phyloP scores from a whole-genome alignment of 208 protist genomes.

The Zelonia costaricensis region DNA sequence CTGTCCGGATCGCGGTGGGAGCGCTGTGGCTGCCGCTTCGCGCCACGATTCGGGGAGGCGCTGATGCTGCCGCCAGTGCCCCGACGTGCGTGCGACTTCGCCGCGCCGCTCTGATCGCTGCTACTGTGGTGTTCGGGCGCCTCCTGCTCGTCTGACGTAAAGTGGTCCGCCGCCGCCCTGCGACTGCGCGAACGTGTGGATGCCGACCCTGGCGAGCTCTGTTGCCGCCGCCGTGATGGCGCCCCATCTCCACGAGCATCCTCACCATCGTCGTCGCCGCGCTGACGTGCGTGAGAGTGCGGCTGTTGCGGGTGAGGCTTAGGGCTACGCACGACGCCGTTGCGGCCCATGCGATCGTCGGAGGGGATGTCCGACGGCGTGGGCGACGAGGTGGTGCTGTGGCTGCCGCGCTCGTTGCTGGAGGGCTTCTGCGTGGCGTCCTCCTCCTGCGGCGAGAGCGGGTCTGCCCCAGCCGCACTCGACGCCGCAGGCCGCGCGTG shows the following conservation, averaged over 20 bases:
- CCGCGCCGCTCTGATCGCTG: background rate
- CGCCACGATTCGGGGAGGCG: background rate
- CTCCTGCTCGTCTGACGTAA: background rate
- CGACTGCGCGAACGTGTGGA: background rate
- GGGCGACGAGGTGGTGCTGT: constrained; percentile 16
- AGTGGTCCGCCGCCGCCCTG: background rate
- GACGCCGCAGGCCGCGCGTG: background rate
- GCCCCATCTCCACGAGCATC: too few species aligned
- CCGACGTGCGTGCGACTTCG: too few species aligned
- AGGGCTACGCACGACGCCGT: too few species aligned
- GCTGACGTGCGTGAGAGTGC: too few species aligned
- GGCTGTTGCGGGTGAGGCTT: too few species aligned
- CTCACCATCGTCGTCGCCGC: background rate
- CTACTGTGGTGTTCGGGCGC: background rate
- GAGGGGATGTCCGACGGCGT: background rate
- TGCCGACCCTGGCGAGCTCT: background rate
- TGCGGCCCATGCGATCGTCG: background rate
- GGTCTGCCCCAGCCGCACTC: background rate
- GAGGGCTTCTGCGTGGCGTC: constrained; percentile 29
- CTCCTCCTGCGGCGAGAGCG: constrained; percentile 20
- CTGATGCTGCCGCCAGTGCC: background rate
- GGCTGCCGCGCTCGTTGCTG: constrained; percentile 8
- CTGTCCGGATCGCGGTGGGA: background rate
- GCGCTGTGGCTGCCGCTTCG: background rate
- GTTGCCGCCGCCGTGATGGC: background rate